Evolutionary conservation across 148 eudicot species (phyloP).

Genomic region (Camellia sinensis): DNA sequence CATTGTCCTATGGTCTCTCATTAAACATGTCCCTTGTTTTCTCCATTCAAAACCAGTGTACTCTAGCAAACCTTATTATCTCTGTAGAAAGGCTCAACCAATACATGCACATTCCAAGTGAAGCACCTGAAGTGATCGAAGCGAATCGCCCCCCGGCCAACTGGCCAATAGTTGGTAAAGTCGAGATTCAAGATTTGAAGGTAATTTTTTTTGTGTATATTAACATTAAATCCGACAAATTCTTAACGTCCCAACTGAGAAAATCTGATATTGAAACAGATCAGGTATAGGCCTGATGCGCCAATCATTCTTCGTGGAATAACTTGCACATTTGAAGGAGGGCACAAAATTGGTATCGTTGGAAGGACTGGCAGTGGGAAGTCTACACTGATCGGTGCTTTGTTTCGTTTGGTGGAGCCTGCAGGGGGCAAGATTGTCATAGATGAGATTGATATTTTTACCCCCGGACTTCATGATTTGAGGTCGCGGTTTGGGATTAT

Average conservation of each 20-base stretch:
- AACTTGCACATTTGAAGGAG: slow-evolving; percentile 86
- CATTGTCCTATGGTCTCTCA: slow-evolving; percentile 86
- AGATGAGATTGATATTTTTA: slow-evolving; percentile 70
- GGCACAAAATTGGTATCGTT: slow-evolving; percentile 79
- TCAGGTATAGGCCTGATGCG: slow-evolving; percentile 67
- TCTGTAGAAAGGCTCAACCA: slow-evolving; percentile 89
- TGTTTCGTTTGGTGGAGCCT: slow-evolving; percentile 86
- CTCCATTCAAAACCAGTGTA: slow-evolving; percentile 84
- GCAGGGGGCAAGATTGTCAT: slow-evolving; percentile 64
- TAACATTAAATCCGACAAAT: not conserved
- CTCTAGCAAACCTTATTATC: slow-evolving; percentile 64
- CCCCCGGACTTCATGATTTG: slow-evolving; percentile 82
- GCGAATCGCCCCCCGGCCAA: slow-evolving; percentile 60
- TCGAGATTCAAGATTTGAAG: slow-evolving; percentile 77
- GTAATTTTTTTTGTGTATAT: slow-evolving; percentile 26
- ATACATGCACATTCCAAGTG: slow-evolving; percentile 82
- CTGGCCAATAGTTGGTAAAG: slow-evolving; percentile 81
- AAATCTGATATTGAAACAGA: slow-evolving; percentile 36
- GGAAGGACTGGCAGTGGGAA: slow-evolving; percentile 97
- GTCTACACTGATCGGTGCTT: slow-evolving; percentile 81
- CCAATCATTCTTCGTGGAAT: slow-evolving; percentile 82
- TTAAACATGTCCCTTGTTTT: slow-evolving; percentile 64
- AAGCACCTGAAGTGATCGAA: slow-evolving; percentile 75
- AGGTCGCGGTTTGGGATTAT: slow-evolving; percentile 79
- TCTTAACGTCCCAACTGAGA: slow-evolving; percentile 1